Conservation (phyloP, 2,329 filamentous ascomycete genomes). For the Cytospora schulzeri region DNA sequence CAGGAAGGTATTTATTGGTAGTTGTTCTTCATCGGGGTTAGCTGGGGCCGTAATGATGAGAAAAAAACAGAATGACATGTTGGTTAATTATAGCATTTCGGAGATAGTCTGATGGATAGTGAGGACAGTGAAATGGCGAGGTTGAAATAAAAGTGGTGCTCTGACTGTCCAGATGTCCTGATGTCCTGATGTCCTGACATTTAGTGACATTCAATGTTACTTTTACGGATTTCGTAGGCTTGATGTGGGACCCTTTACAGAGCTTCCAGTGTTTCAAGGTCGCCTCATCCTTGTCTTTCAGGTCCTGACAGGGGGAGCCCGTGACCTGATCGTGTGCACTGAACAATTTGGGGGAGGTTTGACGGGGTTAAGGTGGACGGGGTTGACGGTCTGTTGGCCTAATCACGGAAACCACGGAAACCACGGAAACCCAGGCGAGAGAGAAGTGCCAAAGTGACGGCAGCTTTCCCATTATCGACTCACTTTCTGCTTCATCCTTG, state of each 20-base stretch:
- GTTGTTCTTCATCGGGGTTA: neutral
- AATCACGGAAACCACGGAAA: neutral
- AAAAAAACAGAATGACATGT: neutral
- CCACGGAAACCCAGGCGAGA: neutral
- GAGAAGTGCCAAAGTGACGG: neutral
- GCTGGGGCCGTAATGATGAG: neutral
- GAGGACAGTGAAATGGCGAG: neutral
- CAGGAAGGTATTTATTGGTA: neutral
- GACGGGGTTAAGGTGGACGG: too few species aligned
- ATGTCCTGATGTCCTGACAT: too few species aligned
- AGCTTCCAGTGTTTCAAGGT: too few species aligned
- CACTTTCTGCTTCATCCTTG: neutral
- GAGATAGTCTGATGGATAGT: neutral
- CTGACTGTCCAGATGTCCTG: neutral
- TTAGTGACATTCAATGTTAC: too few species aligned
- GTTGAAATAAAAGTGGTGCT: conserved; percentile 11
- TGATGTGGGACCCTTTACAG: neutral
- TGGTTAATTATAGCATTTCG: neutral
- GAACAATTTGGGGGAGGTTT: too few species aligned
- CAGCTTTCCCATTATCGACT: neutral
- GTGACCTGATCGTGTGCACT: too few species aligned
- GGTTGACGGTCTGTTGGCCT: neutral
- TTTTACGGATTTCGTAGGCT: neutral
- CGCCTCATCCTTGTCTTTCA: neutral
- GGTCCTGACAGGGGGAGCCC: neutral